Evolutionary conservation across 2,329 filamentous ascomycete species (phyloP), one percentile per base, ranked within the genome.

Genomic region (Trichophyton mentagrophytes): DNA sequence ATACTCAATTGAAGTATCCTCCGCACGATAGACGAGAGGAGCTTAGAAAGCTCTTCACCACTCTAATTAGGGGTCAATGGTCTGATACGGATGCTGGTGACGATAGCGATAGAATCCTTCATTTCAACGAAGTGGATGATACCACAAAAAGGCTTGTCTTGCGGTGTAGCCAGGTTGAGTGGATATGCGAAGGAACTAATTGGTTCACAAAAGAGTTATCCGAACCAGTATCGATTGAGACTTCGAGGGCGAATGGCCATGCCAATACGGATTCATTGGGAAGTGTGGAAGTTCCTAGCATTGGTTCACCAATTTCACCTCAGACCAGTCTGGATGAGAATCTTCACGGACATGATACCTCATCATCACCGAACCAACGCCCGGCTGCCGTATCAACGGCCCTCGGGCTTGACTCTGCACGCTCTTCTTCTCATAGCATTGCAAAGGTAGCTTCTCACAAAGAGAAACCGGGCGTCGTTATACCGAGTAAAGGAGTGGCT

Each of bases 11-110:
- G 49, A 87, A 84, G 68, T 82, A 89, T 59, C 86, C 91, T 20
- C 90, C 89, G 0, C 85, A 96, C 71, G 97, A 99, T 79, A 99
- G 97, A 72, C 84, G 85, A 33, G 84, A 91, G 47, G 92, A 97
- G 70, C 83, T 99, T 46, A 76, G 87, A 44, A 86, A 84, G 63
- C 80, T 96, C 25, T 79, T 99, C 15, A 80, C 80, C 58, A 82
- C 95, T 13, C 80, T 97, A 2, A 80, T 82, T 7, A 83, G 85
- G 63, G 88, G 91, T 2, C 79, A 82, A 38, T 90, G 90, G 82
- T 78, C 92, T 30, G 76, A 75, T 42, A 74, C 76, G 1, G 69
- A 73, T 1, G 69, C 70, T 15, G 71, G 70, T 60, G 72, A 75
- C 47, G 69, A 71, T 11, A 55, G 33, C 15, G 78, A 78, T 62